Evolutionary conservation across 2,329 filamentous ascomycete species (phyloP).

Genomic region (Fusarium xyrophilum): DNA sequence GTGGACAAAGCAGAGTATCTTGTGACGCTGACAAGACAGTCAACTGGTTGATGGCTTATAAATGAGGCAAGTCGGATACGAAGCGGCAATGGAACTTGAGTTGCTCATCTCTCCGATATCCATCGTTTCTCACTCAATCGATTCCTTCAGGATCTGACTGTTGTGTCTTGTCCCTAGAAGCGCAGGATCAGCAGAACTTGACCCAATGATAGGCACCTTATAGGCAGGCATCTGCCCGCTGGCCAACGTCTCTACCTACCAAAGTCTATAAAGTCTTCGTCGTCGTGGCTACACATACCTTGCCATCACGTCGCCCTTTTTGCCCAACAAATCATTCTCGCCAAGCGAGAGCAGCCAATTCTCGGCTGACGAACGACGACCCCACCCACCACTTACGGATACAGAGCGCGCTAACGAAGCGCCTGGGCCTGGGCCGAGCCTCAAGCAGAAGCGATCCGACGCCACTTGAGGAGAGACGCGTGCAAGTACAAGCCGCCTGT

Average conservation of each 20-base stretch:
- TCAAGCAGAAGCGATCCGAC: conserved; percentile 10
- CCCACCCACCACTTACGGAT: neutral
- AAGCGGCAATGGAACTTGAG: conserved; percentile 3
- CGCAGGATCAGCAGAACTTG: neutral
- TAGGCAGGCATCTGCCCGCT: neutral
- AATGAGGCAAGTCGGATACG: conserved; percentile 13
- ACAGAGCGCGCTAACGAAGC: neutral
- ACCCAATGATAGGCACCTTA: neutral
- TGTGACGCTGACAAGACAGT: conserved; percentile 26
- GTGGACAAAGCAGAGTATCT: neutral
- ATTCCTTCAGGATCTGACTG: conserved; percentile 21
- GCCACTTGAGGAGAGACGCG: conserved; percentile 18
- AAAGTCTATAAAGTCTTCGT: too few species aligned
- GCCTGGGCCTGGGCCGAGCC: conserved; percentile 17
- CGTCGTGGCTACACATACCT: too few species aligned
- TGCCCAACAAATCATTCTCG: conserved; percentile 4
- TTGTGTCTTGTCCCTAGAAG: neutral
- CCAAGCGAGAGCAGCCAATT: conserved; percentile 3
- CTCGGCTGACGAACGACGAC: conserved; percentile 5
- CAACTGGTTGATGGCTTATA: conserved; percentile 9
- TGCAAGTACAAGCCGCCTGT: neutral
- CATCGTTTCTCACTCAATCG: conserved; percentile 11
- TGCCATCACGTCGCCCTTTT: neutral
- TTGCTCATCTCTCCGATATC: neutral
- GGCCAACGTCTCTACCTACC: neutral